Evolutionary conservation across 225 moss, liverwort and hornwort species (phyloP), one percentile per base, ranked within the genome.

Genomic region (Takakia lepidozioides): DNA sequence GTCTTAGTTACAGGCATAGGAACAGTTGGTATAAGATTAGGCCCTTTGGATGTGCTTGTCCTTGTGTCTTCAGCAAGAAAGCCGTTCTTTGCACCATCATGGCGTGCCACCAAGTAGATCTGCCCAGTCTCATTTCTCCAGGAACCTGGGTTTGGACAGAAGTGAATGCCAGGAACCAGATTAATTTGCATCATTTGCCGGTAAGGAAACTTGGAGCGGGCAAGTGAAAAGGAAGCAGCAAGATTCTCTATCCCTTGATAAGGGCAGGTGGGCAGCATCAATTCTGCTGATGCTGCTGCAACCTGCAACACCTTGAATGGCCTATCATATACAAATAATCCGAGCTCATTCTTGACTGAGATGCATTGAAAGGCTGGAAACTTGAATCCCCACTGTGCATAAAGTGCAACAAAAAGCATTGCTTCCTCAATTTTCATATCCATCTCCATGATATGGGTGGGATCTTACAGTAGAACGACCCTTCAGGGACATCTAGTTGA

Each of bases 401-500:
- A 64, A 59, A 76, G 71, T 25, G 71, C 71, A 41, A 71, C 76
- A 1, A 76, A 76, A 41, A 76, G 43, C 0, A 76, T 63, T 1
- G 71, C 60, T 0, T 76, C 76, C 23, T 76, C 76, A 1, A 76
- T 64, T 36, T 76, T 76, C 23, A n/a, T n/a, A n/a, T n/a, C n/a
- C n/a, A n/a, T n/a, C n/a, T n/a, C n/a, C n/a, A 32, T n/a, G 32
- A 7, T 32, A 7, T 32, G 11, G 32, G 32, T 32, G 7, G 0
- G 11, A 11, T 7, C 0, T 32, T 32, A 32, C 32, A 7, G 8
- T 32, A 6, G 32, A 32, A n/a, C n/a, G n/a, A n/a, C n/a, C n/a
- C n/a, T n/a, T 32, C 32, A 32, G 32, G 32, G 8, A 32, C 7
- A 7, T 32, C 8, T 32, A 32, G 7, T 32, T 32, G 11, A 32